Conservation (phyloP, 169 alveolate species). For the Plasmodium yoelii region DNA sequence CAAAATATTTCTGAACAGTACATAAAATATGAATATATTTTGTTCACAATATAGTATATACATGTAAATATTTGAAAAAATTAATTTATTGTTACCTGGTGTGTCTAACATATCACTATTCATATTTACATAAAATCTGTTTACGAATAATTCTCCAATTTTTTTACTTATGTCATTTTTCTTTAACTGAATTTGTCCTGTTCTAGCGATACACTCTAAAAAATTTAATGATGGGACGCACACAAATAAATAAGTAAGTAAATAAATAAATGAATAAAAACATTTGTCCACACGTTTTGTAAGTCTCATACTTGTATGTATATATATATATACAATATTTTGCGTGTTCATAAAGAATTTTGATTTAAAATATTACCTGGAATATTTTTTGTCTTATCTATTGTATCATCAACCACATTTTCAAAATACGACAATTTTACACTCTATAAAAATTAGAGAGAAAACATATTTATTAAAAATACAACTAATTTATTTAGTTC, state of each 20-base stretch:
- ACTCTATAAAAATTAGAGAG: constrained; percentile 72
- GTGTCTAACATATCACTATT: constrained; percentile 90
- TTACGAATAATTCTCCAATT: constrained; percentile 89
- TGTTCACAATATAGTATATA: neutral
- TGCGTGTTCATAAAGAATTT: no score
- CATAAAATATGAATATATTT: neutral
- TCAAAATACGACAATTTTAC: constrained; percentile 87
- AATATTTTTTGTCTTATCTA: constrained; percentile 85
- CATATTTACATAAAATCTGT: constrained; percentile 87
- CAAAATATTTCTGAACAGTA: constrained; percentile 85
- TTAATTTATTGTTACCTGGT: constrained; percentile 78
- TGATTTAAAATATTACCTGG: constrained; percentile 78
- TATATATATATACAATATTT: no score
- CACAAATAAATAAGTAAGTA: no score
- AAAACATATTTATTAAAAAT: no score
- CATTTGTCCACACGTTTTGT: neutral
- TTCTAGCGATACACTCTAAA: constrained; percentile 86
- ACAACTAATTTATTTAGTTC: no score
- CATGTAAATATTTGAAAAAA: neutral
- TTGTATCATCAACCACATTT: constrained; percentile 87
- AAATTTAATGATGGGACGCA: neutral
- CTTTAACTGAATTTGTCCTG: constrained; percentile 86
- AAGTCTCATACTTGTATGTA: no score
- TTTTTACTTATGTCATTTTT: constrained; percentile 87
- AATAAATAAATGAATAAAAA: neutral